phyloP scores from a whole-genome alignment of 208 protist species.

The Balamuthia mandrillaris region DNA sequence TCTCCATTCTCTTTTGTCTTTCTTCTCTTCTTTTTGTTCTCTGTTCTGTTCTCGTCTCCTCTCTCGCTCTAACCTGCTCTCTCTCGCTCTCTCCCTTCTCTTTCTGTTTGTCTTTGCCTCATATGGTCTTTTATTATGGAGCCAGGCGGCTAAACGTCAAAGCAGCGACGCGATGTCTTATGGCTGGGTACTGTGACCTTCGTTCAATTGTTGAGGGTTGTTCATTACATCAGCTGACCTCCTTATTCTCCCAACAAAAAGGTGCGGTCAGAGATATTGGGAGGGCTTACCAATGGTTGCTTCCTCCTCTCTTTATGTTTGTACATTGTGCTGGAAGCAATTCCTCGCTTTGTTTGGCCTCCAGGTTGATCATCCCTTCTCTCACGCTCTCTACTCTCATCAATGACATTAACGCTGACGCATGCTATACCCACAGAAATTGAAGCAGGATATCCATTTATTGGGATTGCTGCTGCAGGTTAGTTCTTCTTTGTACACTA shows the following conservation, averaged over 20 bases:
- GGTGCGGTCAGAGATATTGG: conserved; percentile 26
- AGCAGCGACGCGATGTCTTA: conserved; percentile 41
- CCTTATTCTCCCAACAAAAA: no score
- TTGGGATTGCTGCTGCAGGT: conserved; percentile 57
- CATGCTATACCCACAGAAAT: background rate
- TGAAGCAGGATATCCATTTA: conserved; percentile 50
- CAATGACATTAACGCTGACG: background rate
- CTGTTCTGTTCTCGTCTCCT: no score
- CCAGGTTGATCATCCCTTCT: background rate
- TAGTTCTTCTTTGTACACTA: no score
- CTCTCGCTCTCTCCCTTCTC: no score
- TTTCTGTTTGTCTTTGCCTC: no score
- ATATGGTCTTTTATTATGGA: no score
- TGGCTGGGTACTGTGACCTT: no score
- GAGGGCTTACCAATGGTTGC: conserved; percentile 62
- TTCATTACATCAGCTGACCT: no score
- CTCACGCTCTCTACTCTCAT: background rate
- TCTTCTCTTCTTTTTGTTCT: no score
- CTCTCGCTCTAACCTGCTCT: no score
- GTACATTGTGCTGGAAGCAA: conserved; percentile 60
- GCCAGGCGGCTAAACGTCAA: conserved; percentile 45
- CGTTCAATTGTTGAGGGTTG: no score
- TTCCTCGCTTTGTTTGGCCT: conserved; percentile 55
- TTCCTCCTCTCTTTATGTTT: conserved; percentile 70
- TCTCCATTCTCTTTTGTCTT: no score